Conservation (phyloP, 225 moss, liverwort and hornwort genomes). For the Marchantia polymorpha region DNA sequence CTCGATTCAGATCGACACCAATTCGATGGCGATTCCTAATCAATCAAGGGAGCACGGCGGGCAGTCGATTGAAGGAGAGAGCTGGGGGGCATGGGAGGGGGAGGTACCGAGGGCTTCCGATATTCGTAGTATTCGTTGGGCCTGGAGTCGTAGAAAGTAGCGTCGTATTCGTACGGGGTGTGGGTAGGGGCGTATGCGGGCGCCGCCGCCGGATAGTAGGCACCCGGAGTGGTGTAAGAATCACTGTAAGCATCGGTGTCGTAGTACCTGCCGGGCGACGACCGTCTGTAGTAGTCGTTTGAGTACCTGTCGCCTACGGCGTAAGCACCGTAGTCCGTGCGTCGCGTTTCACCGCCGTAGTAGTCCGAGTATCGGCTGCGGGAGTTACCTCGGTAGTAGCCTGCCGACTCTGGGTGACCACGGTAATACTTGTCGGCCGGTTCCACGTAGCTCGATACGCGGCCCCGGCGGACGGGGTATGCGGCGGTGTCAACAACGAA, state of each 20-base stretch:
- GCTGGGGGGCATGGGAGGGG: too few relatives aligned
- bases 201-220: slow-evolving; percentile 18
- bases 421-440: slow-evolving; percentile 31
- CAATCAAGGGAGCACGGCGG: too few relatives aligned
- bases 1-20: too few relatives aligned
- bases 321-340: slow-evolving; percentile 9
- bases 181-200: not conserved
- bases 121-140: slow-evolving; percentile 47
- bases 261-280: not conserved
- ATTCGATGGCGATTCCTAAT: too few relatives aligned
- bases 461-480: slow-evolving; percentile 34
- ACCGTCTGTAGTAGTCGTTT: slow-evolving; percentile 13
- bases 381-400: slow-evolving; percentile 27
- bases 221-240: slow-evolving; percentile 15
- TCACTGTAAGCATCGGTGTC: slow-evolving; percentile 19
- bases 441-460: slow-evolving; percentile 26
- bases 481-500: slow-evolving; percentile 37
- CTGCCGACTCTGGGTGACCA: slow-evolving; percentile 19
- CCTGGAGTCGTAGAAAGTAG: slow-evolving; percentile 39
- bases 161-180: slow-evolving; percentile 21
- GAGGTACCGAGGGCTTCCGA: slow-evolving; percentile 43
- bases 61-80: not conserved
- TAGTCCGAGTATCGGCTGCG: slow-evolving; percentile 37
- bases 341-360: slow-evolving; percentile 21
- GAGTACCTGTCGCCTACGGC: slow-evolving; percentile 19